A percentile compares a stretch with the other conserved stretches of the same genome.
phyloP scores from a whole-genome alignment of 2,329 filamentous ascomycete species.

The Aspergillus nomiae region DNA sequence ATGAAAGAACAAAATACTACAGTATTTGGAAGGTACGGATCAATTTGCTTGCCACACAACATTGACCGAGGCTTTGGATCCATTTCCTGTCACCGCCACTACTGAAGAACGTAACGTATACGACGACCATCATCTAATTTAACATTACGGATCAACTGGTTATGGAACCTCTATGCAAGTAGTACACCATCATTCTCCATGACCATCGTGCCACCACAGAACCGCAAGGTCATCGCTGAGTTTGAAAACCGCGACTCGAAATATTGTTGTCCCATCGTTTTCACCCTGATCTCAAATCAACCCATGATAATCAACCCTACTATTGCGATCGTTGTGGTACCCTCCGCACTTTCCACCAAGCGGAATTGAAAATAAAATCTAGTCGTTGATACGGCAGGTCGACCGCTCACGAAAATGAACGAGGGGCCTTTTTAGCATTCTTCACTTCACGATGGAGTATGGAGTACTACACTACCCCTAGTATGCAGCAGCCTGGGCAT shows the following conservation, averaged over 20 bases:
- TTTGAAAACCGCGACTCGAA: not conserved
- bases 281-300: not conserved
- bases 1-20: not conserved
- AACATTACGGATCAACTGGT: not conserved
- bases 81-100: not conserved
- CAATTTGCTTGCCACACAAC: not conserved
- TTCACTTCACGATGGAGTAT: not conserved
- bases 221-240: not conserved
- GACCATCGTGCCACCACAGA: not conserved
- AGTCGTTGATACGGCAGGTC: not conserved
- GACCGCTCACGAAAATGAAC: not conserved
- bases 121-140: not conserved
- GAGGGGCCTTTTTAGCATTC: not conserved
- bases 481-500: not conserved
- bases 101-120: slow-evolving; percentile 1
- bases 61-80: not conserved
- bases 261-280: not conserved
- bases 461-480: not conserved
- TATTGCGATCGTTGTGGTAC: not conserved
- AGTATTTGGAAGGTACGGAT: not conserved
- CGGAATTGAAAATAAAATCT: not conserved
- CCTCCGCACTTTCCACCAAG: not conserved
- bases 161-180: not conserved
- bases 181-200: not conserved
- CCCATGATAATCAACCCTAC: not conserved